These are phyloP conservation scores for Salix arbutifolia DNA, from an alignment of 345 rosid genomes.

Conservation along the genomic window DNA sequence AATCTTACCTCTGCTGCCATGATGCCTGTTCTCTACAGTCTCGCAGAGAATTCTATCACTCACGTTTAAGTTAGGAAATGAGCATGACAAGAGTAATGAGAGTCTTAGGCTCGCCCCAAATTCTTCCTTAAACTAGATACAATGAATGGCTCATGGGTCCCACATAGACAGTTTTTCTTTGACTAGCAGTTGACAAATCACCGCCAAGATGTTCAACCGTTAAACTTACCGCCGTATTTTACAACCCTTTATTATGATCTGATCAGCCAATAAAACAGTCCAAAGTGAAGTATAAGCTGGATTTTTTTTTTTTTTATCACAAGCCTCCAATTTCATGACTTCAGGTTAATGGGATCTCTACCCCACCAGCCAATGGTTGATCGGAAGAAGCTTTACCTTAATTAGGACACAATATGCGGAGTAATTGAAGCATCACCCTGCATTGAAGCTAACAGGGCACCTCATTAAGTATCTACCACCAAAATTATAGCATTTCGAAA, in stretches of 20 bases:
- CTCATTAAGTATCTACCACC: not conserved
- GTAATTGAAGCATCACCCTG: not conserved
- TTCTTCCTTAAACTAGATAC: slow-evolving; percentile 20
- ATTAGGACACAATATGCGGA: not conserved
- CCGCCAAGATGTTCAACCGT: slow-evolving; percentile 18
- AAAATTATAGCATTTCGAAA: not conserved
- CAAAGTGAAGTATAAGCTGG: not conserved
- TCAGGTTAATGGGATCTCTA: not conserved
- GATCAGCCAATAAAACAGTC: not conserved
- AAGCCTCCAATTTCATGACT: not conserved
- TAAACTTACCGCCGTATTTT: slow-evolving; percentile 28
- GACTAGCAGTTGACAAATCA: slow-evolving; percentile 11
- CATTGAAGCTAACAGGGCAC: not conserved
- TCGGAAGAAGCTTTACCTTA: not conserved
- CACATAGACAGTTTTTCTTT: slow-evolving; percentile 6
- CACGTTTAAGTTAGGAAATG: not conserved
- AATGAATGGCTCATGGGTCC: slow-evolving; percentile 25
- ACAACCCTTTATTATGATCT: not conserved
- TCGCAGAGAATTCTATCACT: not conserved
- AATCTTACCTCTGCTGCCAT: slow-evolving; percentile 35
- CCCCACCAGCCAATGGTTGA: not conserved
- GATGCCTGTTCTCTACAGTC: not conserved
- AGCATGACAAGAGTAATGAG: too few relatives aligned
- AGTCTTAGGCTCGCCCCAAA: too few relatives aligned
- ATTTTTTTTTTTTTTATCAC: not conserved